Evolutionary conservation across 169 alveolate genomes (phyloP), one percentile per base, ranked within the genome.

Genomic region (Cryptosporidium parvum): DNA sequence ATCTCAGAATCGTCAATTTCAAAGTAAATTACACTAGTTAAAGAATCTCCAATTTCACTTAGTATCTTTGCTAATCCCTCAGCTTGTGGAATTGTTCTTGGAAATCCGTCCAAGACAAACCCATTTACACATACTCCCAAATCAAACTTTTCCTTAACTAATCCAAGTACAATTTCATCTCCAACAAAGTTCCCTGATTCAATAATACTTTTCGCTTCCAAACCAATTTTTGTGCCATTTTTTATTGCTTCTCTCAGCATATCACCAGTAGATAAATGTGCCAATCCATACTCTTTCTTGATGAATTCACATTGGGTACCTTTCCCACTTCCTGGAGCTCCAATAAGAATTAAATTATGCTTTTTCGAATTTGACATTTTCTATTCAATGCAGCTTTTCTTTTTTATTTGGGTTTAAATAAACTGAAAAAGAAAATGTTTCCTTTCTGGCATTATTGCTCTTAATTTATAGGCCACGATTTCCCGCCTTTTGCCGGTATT

Each of bases 91-190:
- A 91, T 87, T 73, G 97, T 97, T 65, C 99, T 85, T 39, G 99
- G 99, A 92, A 95, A 97, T 29, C 99, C 99, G 84, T 97, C 99
- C 52, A 97, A 91, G 72, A 97, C 95, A 69, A 96, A 95, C 42
- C 99, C 99, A 58, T 97, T 87, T 80, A 91, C 92, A 91, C 98
- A 95, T 68, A 91, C 92, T 23, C 98, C 97, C 75, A 97, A 89
- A 29, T 93, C 95, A 80, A 97, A 85, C 70, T 95, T 95, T 48
- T 94, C 96, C 59, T 96, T 95, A 51, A 97, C 96, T 68, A 97
- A 80, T 42, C 94, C 96, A 45, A 96, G 85, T 71, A 97, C 98
- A 56, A 96, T 93, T 21, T 96, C 98, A 91, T 97, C 98, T 9
- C 96, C 92, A 33, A 97, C 98, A 51, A 96, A 92, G 42, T 95